Evolutionary conservation across 2,329 filamentous ascomycete genomes (phyloP), one percentile per base, ranked within the genome.

Genomic region (Coleophoma crateriformis): DNA sequence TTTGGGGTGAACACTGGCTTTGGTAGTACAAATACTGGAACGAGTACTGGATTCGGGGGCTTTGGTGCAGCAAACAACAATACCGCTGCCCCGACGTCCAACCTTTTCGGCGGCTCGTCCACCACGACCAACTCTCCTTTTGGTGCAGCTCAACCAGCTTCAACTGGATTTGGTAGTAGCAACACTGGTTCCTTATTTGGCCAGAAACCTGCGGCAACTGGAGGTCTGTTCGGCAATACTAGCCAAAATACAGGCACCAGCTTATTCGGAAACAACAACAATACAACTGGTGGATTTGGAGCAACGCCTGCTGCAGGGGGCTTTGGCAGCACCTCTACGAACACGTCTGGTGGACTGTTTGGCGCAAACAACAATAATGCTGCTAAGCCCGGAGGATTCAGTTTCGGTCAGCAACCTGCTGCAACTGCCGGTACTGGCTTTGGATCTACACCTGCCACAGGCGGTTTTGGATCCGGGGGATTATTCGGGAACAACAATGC

Each of bases 1-100:
- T 96, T 96, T 67, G 92, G 90, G 51, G 20, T 32, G 20, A 77
- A 73, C 58, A 80, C 78, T 52, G 69, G 73, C 6, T 76, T 76
- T 51, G 73, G 69, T 20, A 61, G 65, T 51, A 58, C 56, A 40
- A 63, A 52, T 15, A 62, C 47, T 57, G 68, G 27, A 43, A 11
- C 42, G n/a, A 66, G 68, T 43, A 66, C 71, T 19, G 62, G 58
- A 15, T 70, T 67, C 54, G 65, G 69, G 27, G 68, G 70, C 39
- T 70, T 71, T 47, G 65, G 65, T 47, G 52, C 52, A 34, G 59
- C 35, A 33, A 55, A 54, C 37, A 55, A 54, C 19, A 52, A 43
- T 33, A 54, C 51, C 38, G 58, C 42, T 50, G 58, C 27, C 7
- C 61, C 62, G 43, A n/a, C 35, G 5, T n/a, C 13, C 15, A 62